These are phyloP conservation scores for Cryomyces minteri DNA, from an alignment of 495 filamentous ascomycete genomes.

Conservation along the genomic window DNA sequence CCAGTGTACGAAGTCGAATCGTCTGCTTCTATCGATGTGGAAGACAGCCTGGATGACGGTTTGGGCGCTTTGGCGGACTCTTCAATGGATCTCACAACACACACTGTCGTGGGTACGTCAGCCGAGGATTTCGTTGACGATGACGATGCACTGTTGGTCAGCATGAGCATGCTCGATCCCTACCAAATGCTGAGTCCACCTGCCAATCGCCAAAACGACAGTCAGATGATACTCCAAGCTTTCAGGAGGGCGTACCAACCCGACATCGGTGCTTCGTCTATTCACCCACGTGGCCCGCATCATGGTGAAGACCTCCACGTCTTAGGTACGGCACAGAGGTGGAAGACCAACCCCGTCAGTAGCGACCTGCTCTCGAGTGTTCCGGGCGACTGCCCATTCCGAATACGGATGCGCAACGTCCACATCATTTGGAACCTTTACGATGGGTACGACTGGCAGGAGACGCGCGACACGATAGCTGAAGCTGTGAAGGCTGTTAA, in stretches of 20 bases:
- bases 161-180: not conserved
- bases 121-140: not conserved
- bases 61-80: too few relatives aligned
- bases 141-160: not conserved
- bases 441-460: constrained; percentile 93
- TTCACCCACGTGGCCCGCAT: too few relatives aligned
- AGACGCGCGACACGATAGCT: constrained; percentile 69
- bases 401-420: constrained; percentile 62
- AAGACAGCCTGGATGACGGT: too few relatives aligned
- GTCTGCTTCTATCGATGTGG: not conserved
- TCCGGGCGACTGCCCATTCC: constrained; percentile 53
- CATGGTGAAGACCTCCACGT: not conserved
- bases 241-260: not conserved
- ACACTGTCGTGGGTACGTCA: too few relatives aligned
- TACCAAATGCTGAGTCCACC: not conserved
- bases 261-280: not conserved
- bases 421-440: constrained; percentile 96
- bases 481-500: constrained; percentile 79
- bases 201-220: too few relatives aligned
- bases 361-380: too few relatives aligned
- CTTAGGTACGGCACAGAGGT: constrained; percentile 41
- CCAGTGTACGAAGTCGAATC: too few relatives aligned
- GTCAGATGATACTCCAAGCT: not conserved
- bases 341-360: too few relatives aligned
- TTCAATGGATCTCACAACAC: too few relatives aligned